Evolutionary conservation across 331 rosid species (phyloP).

Genomic region (Acacia concinna): DNA sequence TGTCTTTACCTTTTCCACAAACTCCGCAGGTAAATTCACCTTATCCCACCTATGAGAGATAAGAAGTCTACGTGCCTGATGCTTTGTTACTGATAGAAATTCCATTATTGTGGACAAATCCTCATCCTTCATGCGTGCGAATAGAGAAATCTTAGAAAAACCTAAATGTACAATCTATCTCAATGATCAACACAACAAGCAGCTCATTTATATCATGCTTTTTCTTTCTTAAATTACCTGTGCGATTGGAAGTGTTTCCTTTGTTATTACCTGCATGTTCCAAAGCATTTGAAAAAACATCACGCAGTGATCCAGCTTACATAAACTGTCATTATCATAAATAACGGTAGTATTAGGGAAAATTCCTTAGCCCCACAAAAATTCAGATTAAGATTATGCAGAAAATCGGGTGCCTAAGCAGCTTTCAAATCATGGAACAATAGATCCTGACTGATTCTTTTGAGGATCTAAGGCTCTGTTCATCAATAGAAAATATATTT

Average conservation of each 20-base stretch:
- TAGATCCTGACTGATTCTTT: background rate
- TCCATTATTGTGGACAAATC: constrained; percentile 91
- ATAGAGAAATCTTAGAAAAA: constrained; percentile 31
- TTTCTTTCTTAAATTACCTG: constrained; percentile 53
- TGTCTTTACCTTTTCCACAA: constrained; percentile 65
- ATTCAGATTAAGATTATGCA: background rate
- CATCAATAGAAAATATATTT: background rate
- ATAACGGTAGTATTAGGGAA: too few species aligned
- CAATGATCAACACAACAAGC: background rate
- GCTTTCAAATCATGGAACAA: background rate
- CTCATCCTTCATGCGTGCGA: constrained; percentile 56
- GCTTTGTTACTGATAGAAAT: constrained; percentile 67
- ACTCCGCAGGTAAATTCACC: constrained; percentile 64
- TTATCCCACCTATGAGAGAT: constrained; percentile 92
- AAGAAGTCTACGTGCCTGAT: constrained; percentile 90
- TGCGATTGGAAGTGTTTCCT: constrained; percentile 73
- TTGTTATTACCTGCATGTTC: constrained; percentile 63
- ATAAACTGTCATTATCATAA: background rate
- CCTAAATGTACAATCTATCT: background rate
- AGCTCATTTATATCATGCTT: background rate
- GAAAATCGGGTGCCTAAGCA: background rate
- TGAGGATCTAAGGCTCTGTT: background rate
- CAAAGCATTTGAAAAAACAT: background rate
- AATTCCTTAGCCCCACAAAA: background rate
- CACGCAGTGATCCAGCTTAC: too few species aligned